phyloP scores from a whole-genome alignment of 2,329 filamentous ascomycete species.

The Podosphaera aphanis region DNA sequence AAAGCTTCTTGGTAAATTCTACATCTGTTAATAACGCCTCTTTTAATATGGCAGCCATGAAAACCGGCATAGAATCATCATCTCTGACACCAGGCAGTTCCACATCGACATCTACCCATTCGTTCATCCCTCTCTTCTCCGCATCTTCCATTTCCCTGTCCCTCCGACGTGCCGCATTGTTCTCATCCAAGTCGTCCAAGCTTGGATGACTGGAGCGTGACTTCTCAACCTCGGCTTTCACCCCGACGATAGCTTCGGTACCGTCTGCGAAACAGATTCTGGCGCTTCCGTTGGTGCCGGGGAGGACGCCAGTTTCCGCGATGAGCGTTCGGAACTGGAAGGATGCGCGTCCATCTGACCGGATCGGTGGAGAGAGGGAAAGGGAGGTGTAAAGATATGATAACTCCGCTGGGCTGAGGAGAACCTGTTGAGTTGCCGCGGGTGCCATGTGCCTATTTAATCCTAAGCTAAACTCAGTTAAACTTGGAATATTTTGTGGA shows the following conservation, averaged over 20 bases:
- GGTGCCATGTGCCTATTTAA: slow-evolving; percentile 40
- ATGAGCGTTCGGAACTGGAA: slow-evolving; percentile 77
- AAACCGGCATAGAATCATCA: slow-evolving; percentile 74
- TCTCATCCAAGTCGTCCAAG: slow-evolving; percentile 10
- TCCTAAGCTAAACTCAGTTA: no score
- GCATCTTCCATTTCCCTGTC: slow-evolving; percentile 12
- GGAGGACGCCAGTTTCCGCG: slow-evolving; percentile 76
- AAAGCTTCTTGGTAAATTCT: slow-evolving; percentile 44
- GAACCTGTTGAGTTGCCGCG: slow-evolving; percentile 32
- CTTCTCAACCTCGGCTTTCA: slow-evolving; percentile 84
- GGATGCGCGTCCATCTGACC: slow-evolving; percentile 61
- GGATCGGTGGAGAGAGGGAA: slow-evolving; percentile 57
- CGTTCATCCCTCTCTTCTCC: slow-evolving; percentile 27
- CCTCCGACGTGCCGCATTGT: slow-evolving; percentile 3
- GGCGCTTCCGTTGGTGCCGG: slow-evolving; percentile 75
- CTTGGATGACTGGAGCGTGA: slow-evolving; percentile 19
- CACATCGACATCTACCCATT: slow-evolving; percentile 75
- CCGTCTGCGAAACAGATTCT: slow-evolving; percentile 87
- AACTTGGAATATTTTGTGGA: no score
- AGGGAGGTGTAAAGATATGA: slow-evolving; percentile 85
- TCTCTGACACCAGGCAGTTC: slow-evolving; percentile 81
- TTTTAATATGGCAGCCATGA: slow-evolving; percentile 65
- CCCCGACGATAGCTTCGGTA: slow-evolving; percentile 82
- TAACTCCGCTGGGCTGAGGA: slow-evolving; percentile 85
- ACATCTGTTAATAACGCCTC: slow-evolving; percentile 64